Evolutionary conservation across 1,284 basidiomycete species (phyloP).

Genomic region (Dichomitus squalens): DNA sequence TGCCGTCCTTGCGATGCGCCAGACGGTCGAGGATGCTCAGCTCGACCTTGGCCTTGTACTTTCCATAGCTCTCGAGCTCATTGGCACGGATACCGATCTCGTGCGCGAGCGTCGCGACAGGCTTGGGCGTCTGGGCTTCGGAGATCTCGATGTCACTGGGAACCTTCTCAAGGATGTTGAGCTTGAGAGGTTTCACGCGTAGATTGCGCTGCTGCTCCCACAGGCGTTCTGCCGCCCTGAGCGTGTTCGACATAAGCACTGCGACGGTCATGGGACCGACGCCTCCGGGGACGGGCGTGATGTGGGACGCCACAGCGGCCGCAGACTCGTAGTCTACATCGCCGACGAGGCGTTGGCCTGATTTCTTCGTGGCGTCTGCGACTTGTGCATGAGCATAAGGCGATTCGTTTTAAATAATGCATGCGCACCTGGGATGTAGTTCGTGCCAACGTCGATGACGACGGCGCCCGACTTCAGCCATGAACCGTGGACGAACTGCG

Average conservation of each 20-base stretch:
- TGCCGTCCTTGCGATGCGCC: constrained; percentile 87
- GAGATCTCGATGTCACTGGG: constrained; percentile 97
- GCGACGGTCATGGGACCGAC: constrained; percentile 99
- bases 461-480: constrained; percentile 97
- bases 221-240: constrained; percentile 81
- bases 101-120: constrained; percentile 78
- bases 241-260: constrained; percentile 96
- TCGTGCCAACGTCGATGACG: constrained; percentile 97
- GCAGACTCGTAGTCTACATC: constrained; percentile 92
- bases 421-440: constrained; percentile 83
- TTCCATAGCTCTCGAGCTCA: constrained; percentile 94
- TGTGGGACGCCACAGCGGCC: constrained; percentile 77
- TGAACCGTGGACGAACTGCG: constrained; percentile 88
- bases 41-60: constrained; percentile 97
- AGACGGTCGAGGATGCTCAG: constrained; percentile 88
- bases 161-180: constrained; percentile 83
- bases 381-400: neutral
- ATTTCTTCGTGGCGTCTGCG: constrained; percentile 87
- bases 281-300: constrained; percentile 98
- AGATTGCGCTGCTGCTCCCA: constrained; percentile 70
- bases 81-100: constrained; percentile 89
- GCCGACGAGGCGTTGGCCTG: constrained; percentile 94
- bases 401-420: too few relatives aligned
- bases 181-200: constrained; percentile 78
- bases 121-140: constrained; percentile 93